phyloP scores from a whole-genome alignment of 176 grass and related monocot genomes.

The Aegilops bicornis region DNA sequence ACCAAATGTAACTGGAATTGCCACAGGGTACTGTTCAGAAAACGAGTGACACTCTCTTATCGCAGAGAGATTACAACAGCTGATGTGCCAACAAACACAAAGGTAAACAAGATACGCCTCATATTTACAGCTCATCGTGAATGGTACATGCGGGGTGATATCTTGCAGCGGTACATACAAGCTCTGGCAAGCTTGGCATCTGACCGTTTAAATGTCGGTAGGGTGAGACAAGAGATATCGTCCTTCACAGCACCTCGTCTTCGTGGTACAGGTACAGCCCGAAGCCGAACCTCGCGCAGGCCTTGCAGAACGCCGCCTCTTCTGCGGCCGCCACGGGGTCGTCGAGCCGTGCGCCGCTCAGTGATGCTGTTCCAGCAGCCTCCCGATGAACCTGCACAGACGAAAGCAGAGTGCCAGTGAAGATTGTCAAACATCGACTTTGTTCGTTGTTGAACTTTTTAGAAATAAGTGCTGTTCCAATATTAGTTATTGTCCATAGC shows the following conservation, averaged over 20 bases:
- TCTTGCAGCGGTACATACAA: neutral
- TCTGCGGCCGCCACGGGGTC: slow-evolving; percentile 59
- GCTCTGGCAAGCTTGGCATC: neutral
- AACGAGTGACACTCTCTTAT: neutral
- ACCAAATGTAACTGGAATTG: neutral
- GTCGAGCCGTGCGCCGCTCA: slow-evolving; percentile 44
- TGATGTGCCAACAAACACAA: neutral
- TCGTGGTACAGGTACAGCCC: slow-evolving; percentile 67
- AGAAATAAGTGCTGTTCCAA: no score
- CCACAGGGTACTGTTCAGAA: no score
- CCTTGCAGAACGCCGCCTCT: slow-evolving; percentile 63
- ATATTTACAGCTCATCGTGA: slow-evolving; percentile 4
- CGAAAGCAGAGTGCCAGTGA: neutral
- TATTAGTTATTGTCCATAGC: no score
- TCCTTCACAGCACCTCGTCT: slow-evolving; percentile 38
- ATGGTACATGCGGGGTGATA: neutral
- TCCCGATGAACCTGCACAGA: slow-evolving; percentile 56
- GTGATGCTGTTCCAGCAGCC: slow-evolving; percentile 60
- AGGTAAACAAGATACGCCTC: neutral
- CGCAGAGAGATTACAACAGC: neutral
- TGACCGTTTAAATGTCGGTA: neutral
- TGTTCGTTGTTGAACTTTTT: neutral
- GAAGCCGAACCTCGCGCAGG: slow-evolving; percentile 60
- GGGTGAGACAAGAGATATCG: neutral
- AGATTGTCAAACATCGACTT: neutral